Base-by-base conservation (phyloP, 768 basidiomycete genomes). In the Calvatia gigantea region DNA sequence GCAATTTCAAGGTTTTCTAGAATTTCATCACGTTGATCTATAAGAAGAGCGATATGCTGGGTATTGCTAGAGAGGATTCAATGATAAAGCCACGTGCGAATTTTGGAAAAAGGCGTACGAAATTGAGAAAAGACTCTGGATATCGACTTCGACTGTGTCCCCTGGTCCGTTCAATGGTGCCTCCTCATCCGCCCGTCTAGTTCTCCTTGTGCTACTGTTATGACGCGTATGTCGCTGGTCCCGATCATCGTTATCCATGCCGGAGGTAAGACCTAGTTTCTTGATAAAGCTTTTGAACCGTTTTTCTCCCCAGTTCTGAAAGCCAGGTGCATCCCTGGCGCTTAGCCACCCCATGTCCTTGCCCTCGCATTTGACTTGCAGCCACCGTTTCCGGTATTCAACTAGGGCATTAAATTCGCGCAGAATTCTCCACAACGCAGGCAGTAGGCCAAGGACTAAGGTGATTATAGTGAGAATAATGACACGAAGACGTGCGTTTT, bases 1-100 rank as follows among this genome's bases (percentile, higher is more conserved):
- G 89, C 88, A 50, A 86, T 81, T 72, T 93, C 90, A 7, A 93
- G 75, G 58, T 87, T 84, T 60, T 89, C 85, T n/a, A 93, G 69
- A 19, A 91, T 82, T 62, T 81, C 78, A 58, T 91, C 89, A 27
- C 91, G 78, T 65, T 91, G 85, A 41, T 84, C 82, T 39, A 92
- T 87, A 27, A 92, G 79, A 5, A 81, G 60, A 0, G 84, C 81
- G n/a, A 92, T 73, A 3, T 75, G 75, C 12, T 79, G 77, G 0
- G 88, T 91, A 63, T 91, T 86, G 23, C 89, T 92, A 56, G 27
- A 51, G 56, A 25, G 44, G 51, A 51, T 8, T 59, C 25, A 56
- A 49, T 54, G 29, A 4, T 37, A 19, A 49, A 41, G 42, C 41
- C 32, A 47, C 56, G 7, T 27, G 48, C 37, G 44, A 46, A 37